These are phyloP conservation scores for Talaromyces ruber DNA, from an alignment of 495 filamentous ascomycete species.

Conservation along the genomic window DNA sequence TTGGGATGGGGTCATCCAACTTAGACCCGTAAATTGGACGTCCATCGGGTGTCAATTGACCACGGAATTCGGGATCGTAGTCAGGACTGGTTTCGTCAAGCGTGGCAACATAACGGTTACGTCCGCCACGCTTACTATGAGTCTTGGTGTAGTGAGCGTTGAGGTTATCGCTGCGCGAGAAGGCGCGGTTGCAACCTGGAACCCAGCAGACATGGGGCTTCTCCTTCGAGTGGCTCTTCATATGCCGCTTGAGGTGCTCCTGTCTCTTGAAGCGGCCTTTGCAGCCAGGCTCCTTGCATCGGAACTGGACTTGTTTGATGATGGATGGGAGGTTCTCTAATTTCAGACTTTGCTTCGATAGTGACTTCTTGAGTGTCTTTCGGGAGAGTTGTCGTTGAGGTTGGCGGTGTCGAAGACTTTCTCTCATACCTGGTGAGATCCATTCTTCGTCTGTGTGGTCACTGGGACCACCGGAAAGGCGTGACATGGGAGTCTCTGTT, in stretches of 20 bases:
- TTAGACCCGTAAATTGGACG: constrained; percentile 34
- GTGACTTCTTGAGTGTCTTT: constrained; percentile 30
- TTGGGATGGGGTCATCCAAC: constrained; percentile 26
- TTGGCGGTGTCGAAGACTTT: constrained; percentile 19
- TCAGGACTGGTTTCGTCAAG: constrained; percentile 36
- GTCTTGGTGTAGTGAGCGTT: constrained; percentile 42
- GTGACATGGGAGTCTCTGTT: constrained; percentile 30
- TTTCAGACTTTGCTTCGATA: constrained; percentile 29
- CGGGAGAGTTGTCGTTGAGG: constrained; percentile 25
- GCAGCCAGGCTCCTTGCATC: constrained; percentile 39
- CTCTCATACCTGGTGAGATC: constrained; percentile 28
- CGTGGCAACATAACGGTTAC: constrained; percentile 40
- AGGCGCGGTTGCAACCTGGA: constrained; percentile 34
- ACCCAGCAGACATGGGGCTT: constrained; percentile 44
- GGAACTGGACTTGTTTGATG: constrained; percentile 38
- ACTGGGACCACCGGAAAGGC: constrained; percentile 23
- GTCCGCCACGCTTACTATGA: constrained; percentile 40
- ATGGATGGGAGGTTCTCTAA: constrained; percentile 33
- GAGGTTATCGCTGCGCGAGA: constrained; percentile 40
- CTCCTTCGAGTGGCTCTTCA: constrained; percentile 48
- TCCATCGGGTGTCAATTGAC: constrained; percentile 34
- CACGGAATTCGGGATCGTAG: constrained; percentile 38
- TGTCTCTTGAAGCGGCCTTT: constrained; percentile 49
- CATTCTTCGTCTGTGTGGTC: constrained; percentile 33
- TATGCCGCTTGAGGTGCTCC: constrained; percentile 59